Percentiles rank a stretch among this genome's conserved stretches.
Evolutionary conservation across 2,329 filamentous ascomycete genomes (phyloP).

Genomic region (Aspergillus phoenicis): DNA sequence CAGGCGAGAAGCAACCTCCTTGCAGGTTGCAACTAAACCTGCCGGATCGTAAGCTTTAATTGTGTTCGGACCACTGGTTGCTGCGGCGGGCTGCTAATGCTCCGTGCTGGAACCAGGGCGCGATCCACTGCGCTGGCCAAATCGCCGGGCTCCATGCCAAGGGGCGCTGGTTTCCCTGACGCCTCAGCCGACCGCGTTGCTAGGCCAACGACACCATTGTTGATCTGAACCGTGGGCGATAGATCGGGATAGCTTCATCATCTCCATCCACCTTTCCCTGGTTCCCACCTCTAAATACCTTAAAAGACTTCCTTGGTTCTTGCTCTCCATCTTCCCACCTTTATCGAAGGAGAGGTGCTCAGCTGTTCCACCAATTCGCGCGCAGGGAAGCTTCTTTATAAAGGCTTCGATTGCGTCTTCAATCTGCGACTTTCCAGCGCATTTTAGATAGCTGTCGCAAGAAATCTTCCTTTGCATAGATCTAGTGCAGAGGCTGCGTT

Average conservation of each 20-base stretch:
- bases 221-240: constrained; percentile 40
- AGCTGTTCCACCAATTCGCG: constrained; percentile 11
- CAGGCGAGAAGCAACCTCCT: constrained; percentile 20
- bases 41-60: constrained; percentile 21
- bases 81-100: constrained; percentile 4
- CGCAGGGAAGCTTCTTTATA: constrained; percentile 4
- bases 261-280: constrained; percentile 31
- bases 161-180: constrained; percentile 36
- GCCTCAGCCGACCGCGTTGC: constrained; percentile 35
- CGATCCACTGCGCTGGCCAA: constrained; percentile 23
- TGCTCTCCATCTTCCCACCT: constrained; percentile 19
- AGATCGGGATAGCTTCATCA: constrained; percentile 35
- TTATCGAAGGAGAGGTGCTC: constrained; percentile 12
- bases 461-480: constrained; percentile 14
- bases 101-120: constrained; percentile 22
- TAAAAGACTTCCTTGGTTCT: constrained; percentile 28
- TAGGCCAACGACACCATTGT: constrained; percentile 43
- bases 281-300: constrained; percentile 34
- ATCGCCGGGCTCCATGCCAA: constrained; percentile 22
- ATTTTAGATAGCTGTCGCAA: constrained; percentile 12
- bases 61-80: constrained; percentile 15
- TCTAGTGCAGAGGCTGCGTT: constrained; percentile 17
- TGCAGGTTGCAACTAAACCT: constrained; percentile 20
- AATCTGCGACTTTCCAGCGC: constrained; percentile 9
- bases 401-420: constrained; percentile 9